Base-by-base conservation (phyloP, 2,329 filamentous ascomycete species). In the Emergomyces africanus region DNA sequence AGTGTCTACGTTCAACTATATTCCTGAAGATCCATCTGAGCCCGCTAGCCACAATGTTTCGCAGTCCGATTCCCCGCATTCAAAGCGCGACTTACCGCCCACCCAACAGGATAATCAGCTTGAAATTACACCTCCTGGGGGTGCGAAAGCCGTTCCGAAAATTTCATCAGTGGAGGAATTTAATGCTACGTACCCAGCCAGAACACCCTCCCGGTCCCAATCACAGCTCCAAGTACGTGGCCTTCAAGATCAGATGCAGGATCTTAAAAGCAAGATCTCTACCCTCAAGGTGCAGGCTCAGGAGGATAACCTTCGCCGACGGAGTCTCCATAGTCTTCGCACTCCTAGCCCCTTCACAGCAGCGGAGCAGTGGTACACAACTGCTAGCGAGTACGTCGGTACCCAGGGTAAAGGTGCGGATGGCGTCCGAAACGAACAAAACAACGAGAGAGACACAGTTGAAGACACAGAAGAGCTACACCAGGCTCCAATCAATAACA, bases 221-320 rank as follows among this genome's bases (percentile, higher is more conserved):
- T 92, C 89, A 0, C 84, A 84, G n/a, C 80, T 85, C 15, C 85
- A 88, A 67, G 83, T 89, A 68, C 83, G 86, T 9, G 82, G 84
- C 67, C 77, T 96, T 49, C 89, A 89, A 61, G 86, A 90, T 64
- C 90, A 95, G 70, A 89, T 96, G 82, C 85, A 87, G 59, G 89
- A 88, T 57, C 78, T 96, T 53, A 91, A 90, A 68, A 89, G 88
- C 61, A 89, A 90, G 67, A 90, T 96, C 41, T 91, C 89, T 1
- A 87, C 79, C 18, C 73, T 96, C 48, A 87, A 88, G 65, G 84
- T 90, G 62, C 86, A 89, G 66, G 87, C 89, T 0, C 83, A 87
- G 23, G 88, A 87, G 60, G 90, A 95, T 65, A 90, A 82, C 65
- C 72, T 95, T 66, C 85, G 88, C 67, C 82, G 90, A 56, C 82